Percentiles rank a stretch among this genome's conserved stretches.
Evolutionary conservation across 1,284 basidiomycete species (phyloP).

Genomic region (Leccinum pachyderme): DNA sequence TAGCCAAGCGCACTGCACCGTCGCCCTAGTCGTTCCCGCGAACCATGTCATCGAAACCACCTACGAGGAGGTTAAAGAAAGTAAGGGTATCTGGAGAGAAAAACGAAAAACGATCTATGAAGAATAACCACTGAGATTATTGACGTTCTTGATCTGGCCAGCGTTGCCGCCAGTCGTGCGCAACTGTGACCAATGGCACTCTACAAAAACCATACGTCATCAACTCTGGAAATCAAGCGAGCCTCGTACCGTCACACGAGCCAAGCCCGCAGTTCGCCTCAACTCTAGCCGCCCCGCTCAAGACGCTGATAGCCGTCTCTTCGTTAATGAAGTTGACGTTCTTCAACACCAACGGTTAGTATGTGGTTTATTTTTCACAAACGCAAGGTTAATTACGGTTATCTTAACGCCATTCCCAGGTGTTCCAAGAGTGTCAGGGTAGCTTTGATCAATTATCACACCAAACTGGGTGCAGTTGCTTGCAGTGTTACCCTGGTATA

Average conservation of each 20-base stretch:
- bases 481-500: constrained; percentile 41
- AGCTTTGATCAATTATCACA: constrained; percentile 48
- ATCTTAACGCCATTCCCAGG: constrained; percentile 49
- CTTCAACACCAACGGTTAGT: constrained; percentile 22
- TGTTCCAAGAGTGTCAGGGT: constrained; percentile 42
- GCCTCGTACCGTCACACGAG: constrained; percentile 40
- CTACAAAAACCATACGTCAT: constrained; percentile 23
- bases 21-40: neutral
- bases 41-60: neutral
- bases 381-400: constrained; percentile 19
- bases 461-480: constrained; percentile 41
- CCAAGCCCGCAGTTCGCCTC: constrained; percentile 46
- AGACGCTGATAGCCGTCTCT: constrained; percentile 38
- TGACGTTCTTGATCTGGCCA: constrained; percentile 40
- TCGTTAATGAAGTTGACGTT: constrained; percentile 40
- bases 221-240: neutral
- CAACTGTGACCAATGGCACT: constrained; percentile 53
- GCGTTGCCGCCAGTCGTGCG: constrained; percentile 43
- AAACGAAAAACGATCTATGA: constrained; percentile 18
- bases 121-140: constrained; percentile 35
- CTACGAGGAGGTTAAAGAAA: neutral
- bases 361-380: neutral
- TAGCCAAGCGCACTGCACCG: neutral
- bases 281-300: constrained; percentile 35
- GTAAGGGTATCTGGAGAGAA: neutral